Base-by-base conservation (phyloP, 2,329 filamentous ascomycete genomes). In the Chaetomium olivaceum region DNA sequence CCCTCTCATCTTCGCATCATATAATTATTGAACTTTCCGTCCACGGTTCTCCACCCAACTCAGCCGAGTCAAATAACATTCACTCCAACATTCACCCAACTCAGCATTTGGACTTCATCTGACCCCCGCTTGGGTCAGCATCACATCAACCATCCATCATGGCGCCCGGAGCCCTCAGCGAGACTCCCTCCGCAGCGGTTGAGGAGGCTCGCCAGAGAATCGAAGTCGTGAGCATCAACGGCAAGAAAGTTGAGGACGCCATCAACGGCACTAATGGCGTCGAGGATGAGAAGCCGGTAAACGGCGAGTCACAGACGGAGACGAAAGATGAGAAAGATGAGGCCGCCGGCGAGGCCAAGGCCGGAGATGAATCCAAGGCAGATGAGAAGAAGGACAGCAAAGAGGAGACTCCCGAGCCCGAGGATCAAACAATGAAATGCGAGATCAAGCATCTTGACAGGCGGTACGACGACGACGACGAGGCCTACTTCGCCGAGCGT, bases 351-450 rank as follows among this genome's bases (percentile, higher is more conserved):
- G 61, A 62, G 11, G 36, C 21, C 39, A 55, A 55, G 16, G 16
- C 39, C 39, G 39, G 12, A 19, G 25, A 60, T 23, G 43, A 58
- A 1, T 9, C 33, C 16, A 50, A 21, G 16, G 23, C 19, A 9
- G 56, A 31, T 9, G 23, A 7, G 14, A 16, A 36, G 12, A 27
- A 31, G 16, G 27, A 55, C 48, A 36, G 3, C 48, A 52, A 58
- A 16, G 62, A 46, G 39, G 59, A 66, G 2, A 55, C 43, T 12
- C 33, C n/a, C 46, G 43, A 64, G 11, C 63, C 72, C 12, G 64
- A 66, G 25, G 72, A 75, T 50, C 62, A 72, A 43, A 69, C 71
- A 52, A 74, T 77, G 73, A 75, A 73, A 59, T 76, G 74, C 60
- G 70, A 71, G 67, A 67, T 72, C 31, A 72, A 72, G 66, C 67